phyloP scores from a whole-genome alignment of 441 rosid genomes.

The Pelargonium australe region DNA sequence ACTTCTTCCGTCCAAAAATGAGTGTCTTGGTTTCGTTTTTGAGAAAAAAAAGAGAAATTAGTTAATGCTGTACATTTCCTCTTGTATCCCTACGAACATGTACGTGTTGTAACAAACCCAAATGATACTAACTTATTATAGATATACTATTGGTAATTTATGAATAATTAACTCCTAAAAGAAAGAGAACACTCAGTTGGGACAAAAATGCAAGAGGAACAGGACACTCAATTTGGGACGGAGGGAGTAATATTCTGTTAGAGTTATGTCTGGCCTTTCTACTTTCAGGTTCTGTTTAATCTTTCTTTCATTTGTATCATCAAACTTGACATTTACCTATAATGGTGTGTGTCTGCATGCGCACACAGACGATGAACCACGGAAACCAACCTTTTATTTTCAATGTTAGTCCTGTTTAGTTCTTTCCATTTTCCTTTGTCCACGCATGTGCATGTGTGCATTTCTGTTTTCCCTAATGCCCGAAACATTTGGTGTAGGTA shows the following conservation, averaged over 20 bases:
- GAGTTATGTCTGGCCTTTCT: background rate
- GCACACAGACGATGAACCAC: background rate
- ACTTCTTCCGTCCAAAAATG: background rate
- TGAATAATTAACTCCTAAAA: too few species aligned
- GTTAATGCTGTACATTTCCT: too few species aligned
- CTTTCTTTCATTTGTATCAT: background rate
- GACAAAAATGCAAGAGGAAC: too few species aligned
- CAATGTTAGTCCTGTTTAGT: background rate
- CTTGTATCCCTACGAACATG: too few species aligned
- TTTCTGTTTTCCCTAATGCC: background rate
- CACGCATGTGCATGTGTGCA: background rate
- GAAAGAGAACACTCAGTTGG: too few species aligned
- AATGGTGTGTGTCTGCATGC: background rate
- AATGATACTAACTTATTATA: too few species aligned
- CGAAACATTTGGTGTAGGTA: conserved; percentile 40
- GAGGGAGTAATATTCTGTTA: background rate
- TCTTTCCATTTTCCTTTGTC: conserved; percentile 11
- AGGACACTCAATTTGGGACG: too few species aligned
- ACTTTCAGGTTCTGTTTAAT: conserved; percentile 2
- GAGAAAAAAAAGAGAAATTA: background rate
- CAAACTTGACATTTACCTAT: background rate
- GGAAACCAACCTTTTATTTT: conserved; percentile 2
- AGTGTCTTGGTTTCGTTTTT: background rate
- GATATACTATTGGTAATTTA: too few species aligned
- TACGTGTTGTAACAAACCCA: too few species aligned